Conservation (phyloP, 2,329 filamentous ascomycete genomes). For the Aschersonia sp. region DNA sequence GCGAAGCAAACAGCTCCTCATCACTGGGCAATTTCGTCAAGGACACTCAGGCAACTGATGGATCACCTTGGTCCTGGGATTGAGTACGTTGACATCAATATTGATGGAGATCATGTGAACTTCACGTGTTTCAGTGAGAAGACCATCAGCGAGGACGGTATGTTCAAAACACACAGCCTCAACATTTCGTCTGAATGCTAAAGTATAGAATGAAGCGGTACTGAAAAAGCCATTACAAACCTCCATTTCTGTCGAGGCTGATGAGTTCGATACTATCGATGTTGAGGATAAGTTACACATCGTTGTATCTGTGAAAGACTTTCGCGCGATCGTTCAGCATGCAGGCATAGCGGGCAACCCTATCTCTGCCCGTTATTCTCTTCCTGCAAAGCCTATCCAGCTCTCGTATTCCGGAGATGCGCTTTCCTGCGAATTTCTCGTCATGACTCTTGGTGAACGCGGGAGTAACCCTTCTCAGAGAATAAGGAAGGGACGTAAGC, state of each 20-base stretch:
- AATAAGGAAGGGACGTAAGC: conserved; percentile 30
- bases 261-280: conserved; percentile 62
- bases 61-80: conserved; percentile 71
- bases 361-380: conserved; percentile 55
- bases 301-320: conserved; percentile 71
- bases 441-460: conserved; percentile 67
- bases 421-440: conserved; percentile 59
- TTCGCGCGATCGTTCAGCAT: conserved; percentile 64
- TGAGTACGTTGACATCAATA: conserved; percentile 67
- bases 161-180: conserved; percentile 4
- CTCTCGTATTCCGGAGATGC: conserved; percentile 56
- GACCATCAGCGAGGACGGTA: conserved; percentile 45
- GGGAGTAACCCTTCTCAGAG: conserved; percentile 32
- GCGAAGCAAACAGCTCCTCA: conserved; percentile 50
- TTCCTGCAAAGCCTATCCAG: conserved; percentile 57
- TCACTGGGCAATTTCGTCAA: conserved; percentile 58
- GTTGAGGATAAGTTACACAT: conserved; percentile 66
- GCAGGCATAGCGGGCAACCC: conserved; percentile 54
- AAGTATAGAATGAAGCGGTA: conserved; percentile 36
- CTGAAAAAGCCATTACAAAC: conserved; percentile 71
- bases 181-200: background rate
- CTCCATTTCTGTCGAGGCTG: conserved; percentile 60
- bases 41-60: conserved; percentile 58
- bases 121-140: conserved; percentile 77
- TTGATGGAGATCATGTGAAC: conserved; percentile 57